Conservation (phyloP, 371 early-diverging fungal genomes). For the Mucor saturninus region DNA sequence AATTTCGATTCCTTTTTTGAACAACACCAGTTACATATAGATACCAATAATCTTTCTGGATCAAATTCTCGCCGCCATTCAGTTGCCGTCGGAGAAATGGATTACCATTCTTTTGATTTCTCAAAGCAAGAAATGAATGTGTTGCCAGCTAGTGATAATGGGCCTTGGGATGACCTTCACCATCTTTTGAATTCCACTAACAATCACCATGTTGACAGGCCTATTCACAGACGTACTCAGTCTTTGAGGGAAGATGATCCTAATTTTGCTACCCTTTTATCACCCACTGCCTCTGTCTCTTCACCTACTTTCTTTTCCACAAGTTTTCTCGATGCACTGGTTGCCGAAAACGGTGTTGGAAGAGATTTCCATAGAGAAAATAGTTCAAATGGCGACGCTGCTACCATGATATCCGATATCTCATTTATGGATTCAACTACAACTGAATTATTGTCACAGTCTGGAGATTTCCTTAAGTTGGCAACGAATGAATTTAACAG, state of each 20-base stretch:
- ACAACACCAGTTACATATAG: constrained; percentile 15
- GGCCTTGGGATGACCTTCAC: constrained; percentile 17
- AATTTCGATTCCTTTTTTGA: constrained; percentile 24
- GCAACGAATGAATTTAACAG: neutral
- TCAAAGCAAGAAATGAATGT: constrained; percentile 21
- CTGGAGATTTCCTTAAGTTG: constrained; percentile 18
- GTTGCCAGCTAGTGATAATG: constrained; percentile 11
- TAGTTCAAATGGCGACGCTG: constrained; percentile 1
- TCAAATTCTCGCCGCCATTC: constrained; percentile 34
- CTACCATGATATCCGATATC: constrained; percentile 29
- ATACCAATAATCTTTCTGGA: constrained; percentile 13
- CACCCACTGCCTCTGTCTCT: constrained; percentile 21
- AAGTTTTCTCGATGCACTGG: constrained; percentile 62
- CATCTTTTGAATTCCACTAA: constrained; percentile 12
- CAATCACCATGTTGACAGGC: constrained; percentile 5
- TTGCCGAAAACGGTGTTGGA: constrained; percentile 29
- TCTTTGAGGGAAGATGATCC: constrained; percentile 41
- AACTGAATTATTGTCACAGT: constrained; percentile 30
- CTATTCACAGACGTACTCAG: constrained; percentile 33
- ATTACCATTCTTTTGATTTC: constrained; percentile 32
- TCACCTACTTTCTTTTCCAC: constrained; percentile 59
- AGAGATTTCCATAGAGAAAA: constrained; percentile 2
- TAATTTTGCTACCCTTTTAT: constrained; percentile 22
- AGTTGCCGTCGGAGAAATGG: constrained; percentile 35
- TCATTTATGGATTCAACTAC: constrained; percentile 40